Evolutionary conservation across 208 protist genomes (phyloP).

Genomic region (Acanthamoeba castellanii): DNA sequence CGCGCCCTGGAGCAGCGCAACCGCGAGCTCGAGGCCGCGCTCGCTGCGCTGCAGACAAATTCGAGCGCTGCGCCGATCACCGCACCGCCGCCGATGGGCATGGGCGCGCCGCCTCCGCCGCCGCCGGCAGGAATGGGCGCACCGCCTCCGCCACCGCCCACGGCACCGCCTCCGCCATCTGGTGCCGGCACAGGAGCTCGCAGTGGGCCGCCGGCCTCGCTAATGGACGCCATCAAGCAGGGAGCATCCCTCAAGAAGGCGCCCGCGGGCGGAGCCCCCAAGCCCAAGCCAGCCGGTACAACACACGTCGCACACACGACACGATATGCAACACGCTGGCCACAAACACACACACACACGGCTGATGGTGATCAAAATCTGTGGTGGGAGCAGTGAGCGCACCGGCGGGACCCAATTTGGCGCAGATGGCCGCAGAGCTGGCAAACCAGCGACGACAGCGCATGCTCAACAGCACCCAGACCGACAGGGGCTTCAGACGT

Average conservation of each 20-base stretch:
- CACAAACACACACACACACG: too few species aligned
- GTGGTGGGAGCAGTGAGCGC: not conserved
- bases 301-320: too few species aligned
- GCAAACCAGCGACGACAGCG: slow-evolving; percentile 9
- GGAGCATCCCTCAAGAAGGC: not conserved
- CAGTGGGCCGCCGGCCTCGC: not conserved
- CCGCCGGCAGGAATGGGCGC: not conserved
- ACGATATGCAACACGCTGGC: too few species aligned
- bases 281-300: slow-evolving; percentile 11
- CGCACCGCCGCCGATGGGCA: not conserved
- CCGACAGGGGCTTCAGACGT: not conserved
- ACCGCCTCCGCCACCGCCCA: not conserved
- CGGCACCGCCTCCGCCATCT: not conserved
- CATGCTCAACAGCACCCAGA: slow-evolving; percentile 9
- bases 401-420: not conserved
- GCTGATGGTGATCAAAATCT: not conserved
- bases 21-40: not conserved
- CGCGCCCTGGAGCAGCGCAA: slow-evolving; percentile 2
- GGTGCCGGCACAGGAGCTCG: not conserved
- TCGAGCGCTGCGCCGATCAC: not conserved
- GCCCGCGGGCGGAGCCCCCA: not conserved
- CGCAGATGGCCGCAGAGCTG: slow-evolving; percentile 18
- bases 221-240: slow-evolving; percentile 36
- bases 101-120: not conserved
- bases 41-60: not conserved